Evolutionary conservation across 495 filamentous ascomycete species (phyloP).

Genomic region (Astrothelium macrocarpum): DNA sequence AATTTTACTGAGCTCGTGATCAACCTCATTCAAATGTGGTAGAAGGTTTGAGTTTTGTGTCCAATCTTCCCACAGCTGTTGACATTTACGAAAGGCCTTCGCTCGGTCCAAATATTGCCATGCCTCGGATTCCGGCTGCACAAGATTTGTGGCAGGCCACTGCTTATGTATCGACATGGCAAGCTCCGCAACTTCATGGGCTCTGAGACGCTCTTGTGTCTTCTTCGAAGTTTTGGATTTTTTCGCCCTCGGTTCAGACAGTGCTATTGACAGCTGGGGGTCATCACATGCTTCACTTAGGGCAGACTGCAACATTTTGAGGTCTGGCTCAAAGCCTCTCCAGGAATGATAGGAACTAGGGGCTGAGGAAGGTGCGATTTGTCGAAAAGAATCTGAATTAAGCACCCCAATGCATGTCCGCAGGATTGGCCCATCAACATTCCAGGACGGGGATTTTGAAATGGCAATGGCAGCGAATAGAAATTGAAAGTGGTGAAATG

Average conservation of each 20-base stretch:
- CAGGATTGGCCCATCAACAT: not conserved
- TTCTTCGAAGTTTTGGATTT: not conserved
- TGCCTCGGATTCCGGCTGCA: not conserved
- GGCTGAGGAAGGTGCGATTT: not conserved
- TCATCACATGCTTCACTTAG: not conserved
- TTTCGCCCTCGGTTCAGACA: not conserved
- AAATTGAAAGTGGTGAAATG: not conserved
- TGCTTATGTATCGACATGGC: not conserved
- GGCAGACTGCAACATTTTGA: not conserved
- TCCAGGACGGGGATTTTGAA: not conserved
- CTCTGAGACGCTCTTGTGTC: not conserved
- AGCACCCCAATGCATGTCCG: not conserved
- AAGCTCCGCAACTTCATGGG: not conserved
- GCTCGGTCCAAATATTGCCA: not conserved
- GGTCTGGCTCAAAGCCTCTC: not conserved
- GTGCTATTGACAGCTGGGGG: not conserved
- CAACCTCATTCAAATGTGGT: not conserved
- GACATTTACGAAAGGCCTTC: not conserved
- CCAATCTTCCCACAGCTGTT: not conserved
- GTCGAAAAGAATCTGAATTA: not conserved
- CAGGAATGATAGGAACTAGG: not conserved
- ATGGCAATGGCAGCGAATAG: not conserved
- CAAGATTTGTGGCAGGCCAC: not conserved
- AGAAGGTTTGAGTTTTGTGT: not conserved
- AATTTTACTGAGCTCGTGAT: not conserved